Evolutionary conservation across 2,329 filamentous ascomycete genomes (phyloP), one percentile per base, ranked within the genome.

Genomic region (Pleurostoma richardsiae): DNA sequence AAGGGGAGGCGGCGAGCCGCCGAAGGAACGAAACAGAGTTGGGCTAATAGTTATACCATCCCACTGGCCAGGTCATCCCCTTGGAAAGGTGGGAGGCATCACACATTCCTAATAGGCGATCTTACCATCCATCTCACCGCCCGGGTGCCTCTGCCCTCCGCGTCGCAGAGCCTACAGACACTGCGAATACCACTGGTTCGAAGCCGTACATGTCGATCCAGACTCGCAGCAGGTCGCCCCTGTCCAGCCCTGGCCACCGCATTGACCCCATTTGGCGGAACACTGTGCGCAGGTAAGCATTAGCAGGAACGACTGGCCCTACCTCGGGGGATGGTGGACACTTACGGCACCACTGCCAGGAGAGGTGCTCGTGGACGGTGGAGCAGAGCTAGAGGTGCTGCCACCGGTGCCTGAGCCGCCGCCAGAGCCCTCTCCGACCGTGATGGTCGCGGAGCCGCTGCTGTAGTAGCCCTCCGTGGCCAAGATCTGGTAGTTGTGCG

Each of bases 401-500:
- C 48, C 46, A 6, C 43, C 40, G 36, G 30, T 42, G 27, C 40
- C 43, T 11, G 43, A 44, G 19, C 54, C 54, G 4, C 52, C 44
- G 8, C 54, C 53, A 31, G 55, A 52, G 4, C 41, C 41, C 1
- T 43, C 41, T 10, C 41, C 44, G 33, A 66, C 59, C 5, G 54
- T 59, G 47, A 79, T 73, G 36, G 58, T 62, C 41, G 74, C 64
- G 39, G 63, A 67, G 8, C 75, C 75, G 51, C 62, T 70, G 59
- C 72, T 76, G 50, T 69, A 66, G 60, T 77, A 76, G 2, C 73
- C 74, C 60, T 78, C 74, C 4, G 72, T 76, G 5, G 74, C 74
- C 4, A 77, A 60, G 49, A 80, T 77, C 69, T 73, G 70, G 63
- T 79, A 79, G 59, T 79, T 65, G 56, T 73, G 69, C 42, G 57